Evolutionary conservation across 2,329 filamentous ascomycete genomes (phyloP), one percentile per base, ranked within the genome.

Genomic region (Fusarium sp.): DNA sequence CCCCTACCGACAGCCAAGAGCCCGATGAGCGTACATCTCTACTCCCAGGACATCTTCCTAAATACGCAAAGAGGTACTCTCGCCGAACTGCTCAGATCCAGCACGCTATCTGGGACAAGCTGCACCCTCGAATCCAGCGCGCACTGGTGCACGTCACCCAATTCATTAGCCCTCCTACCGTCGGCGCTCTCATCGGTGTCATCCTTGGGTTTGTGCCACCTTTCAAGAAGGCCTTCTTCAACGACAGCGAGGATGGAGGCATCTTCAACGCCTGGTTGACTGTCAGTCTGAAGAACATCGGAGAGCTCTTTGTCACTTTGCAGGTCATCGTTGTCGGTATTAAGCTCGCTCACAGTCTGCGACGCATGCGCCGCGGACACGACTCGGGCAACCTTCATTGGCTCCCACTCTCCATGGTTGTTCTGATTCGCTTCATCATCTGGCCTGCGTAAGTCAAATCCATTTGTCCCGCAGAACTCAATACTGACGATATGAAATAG

Each of bases 281-380:
- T 12, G 65, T 68, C 8, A 67, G 65, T 34, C 47, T 67, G 7
- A 67, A 68, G 42, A 67, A 67, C 23, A 67, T 67, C 6, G 65
- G 65, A 51, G 64, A 67, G 23, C 44, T 67, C 10, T 67, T 67
- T 18, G 65, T 67, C 2, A 67, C 65, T 0, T 16, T 67, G 7
- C 65, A 67, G 37, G 65, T 67, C 18, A 68, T 67, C 18, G 64
- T 67, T 12, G 65, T 67, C 2, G 65, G 65, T 4, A 67, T 67
- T 26, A 67, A 67, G 12, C 64, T 67, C 2, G 64, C 65, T 11
- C 64, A 67, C n/a, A 67, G 65, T 34, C 64, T 67, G 40, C 37
- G 65, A 28, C 65, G 59, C 2, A 67, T 67, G 65, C 64, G 64
- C 2, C 44, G 38, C 1, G 65, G 64, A 7, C 33, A 59, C 6